Percentiles rank a stretch among this genome's conserved stretches.
Conservation (phyloP, 2,329 filamentous ascomycete genomes). For the Diplodia scrobiculata region DNA sequence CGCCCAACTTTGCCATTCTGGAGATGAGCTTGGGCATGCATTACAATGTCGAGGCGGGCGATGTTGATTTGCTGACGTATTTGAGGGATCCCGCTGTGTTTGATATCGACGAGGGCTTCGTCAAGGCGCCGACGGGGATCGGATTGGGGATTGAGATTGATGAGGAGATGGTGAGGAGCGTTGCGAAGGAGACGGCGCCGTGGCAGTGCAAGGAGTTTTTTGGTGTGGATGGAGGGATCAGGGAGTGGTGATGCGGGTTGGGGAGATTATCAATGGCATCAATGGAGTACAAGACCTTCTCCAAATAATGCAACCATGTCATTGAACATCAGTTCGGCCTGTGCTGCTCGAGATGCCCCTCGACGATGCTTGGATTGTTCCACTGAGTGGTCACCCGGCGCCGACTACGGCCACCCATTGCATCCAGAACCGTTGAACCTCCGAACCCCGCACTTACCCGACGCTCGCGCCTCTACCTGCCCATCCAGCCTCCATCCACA, state of each 20-base stretch:
- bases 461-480: conserved; percentile 55
- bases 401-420: neutral
- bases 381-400: neutral
- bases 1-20: conserved; percentile 68
- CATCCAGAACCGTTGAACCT: neutral
- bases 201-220: conserved; percentile 60
- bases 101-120: conserved; percentile 65
- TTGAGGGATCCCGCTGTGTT: conserved; percentile 66
- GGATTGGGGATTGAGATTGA: conserved; percentile 70
- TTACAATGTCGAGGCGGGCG: conserved; percentile 59
- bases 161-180: conserved; percentile 65
- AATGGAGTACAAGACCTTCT: no score
- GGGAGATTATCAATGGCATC: no score
- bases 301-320: no score
- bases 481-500: conserved; percentile 94
- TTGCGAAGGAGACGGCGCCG: conserved; percentile 61
- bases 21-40: conserved; percentile 81
- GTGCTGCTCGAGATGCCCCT: no score
- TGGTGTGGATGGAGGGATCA: neutral
- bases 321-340: no score
- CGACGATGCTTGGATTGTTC: no score
- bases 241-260: neutral
- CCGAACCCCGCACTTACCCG: neutral
- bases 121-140: conserved; percentile 60
- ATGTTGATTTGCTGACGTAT: conserved; percentile 58